Percentiles rank a stretch among this genome's conserved stretches.
phyloP scores from a whole-genome alignment of 2,329 filamentous ascomycete genomes.

The Pyrenophora graminea region DNA sequence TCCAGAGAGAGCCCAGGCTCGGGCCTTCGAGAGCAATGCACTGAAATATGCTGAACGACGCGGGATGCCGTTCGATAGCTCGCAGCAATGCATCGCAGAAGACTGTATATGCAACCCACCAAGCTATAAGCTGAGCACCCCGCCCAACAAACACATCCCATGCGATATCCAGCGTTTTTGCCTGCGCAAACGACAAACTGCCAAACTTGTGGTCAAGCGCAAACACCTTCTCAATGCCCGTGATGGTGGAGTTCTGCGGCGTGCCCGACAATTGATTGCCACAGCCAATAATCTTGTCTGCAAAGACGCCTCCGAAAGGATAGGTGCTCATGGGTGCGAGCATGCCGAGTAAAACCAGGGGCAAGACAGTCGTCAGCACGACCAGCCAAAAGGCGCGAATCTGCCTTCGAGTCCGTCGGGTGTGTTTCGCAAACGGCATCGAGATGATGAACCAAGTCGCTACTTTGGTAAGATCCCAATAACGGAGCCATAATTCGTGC shows the following conservation, averaged over 20 bases:
- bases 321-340: slow-evolving; percentile 3
- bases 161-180: slow-evolving; percentile 42
- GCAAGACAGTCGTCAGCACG: slow-evolving; percentile 8
- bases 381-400: slow-evolving; percentile 17
- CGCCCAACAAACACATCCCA: slow-evolving; percentile 45
- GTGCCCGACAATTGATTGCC: slow-evolving; percentile 5
- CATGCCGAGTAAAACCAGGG: slow-evolving; percentile 15
- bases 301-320: slow-evolving; percentile 18
- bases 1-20: slow-evolving; percentile 27
- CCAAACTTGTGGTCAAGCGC: slow-evolving; percentile 34
- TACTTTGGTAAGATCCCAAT: background rate
- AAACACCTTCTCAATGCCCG: slow-evolving; percentile 35
- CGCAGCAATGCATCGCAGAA: slow-evolving; percentile 42
- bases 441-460: background rate
- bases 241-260: slow-evolving; percentile 21
- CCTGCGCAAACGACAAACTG: slow-evolving; percentile 34
- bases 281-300: slow-evolving; percentile 19
- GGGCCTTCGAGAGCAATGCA: slow-evolving; percentile 37
- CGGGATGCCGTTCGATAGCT: slow-evolving; percentile 41
- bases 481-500: background rate
- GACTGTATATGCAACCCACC: slow-evolving; percentile 36
- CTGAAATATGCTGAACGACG: slow-evolving; percentile 43
- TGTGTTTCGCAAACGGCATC: slow-evolving; percentile 3
- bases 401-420: slow-evolving; percentile 13
- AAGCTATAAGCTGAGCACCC: slow-evolving; percentile 39